Base-by-base conservation (phyloP, 2,329 filamentous ascomycete genomes). In the Bipolaris victoriae region DNA sequence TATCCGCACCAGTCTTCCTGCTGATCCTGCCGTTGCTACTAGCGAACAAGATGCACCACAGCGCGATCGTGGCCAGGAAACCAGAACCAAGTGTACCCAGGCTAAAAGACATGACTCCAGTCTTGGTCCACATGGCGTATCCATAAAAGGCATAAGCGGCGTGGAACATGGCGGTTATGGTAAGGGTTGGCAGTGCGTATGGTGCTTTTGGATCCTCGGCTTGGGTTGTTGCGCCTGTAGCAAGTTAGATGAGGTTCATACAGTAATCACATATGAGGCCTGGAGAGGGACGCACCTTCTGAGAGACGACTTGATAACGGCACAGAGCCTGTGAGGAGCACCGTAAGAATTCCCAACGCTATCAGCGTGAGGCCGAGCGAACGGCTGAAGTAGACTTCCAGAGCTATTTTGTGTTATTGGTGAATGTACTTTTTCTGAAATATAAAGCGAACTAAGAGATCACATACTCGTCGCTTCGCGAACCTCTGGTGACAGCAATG, bases 301-400 rank as follows among this genome's bases (percentile, higher is more conserved):
- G 66, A 60, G 10, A 81, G 70, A 20, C 78, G 72, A n/a, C 83
- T 82, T 0, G 81, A 83, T 11, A 92, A 76, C 0, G 90, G 90
- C 5, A 94, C 80, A 2, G 84, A 83, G 45, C 90, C 91, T 0
- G 89, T 90, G 29, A 93, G 82, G 35, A 91, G 80, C 36, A 92
- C 77, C n/a, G 83, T 82, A 11, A 90, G 76, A 6, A 87, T 70
- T 31, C 86, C 87, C 26, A 94, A 77, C 9, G 86, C 79, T 20
- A 92, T 79, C 43, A 92, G 82, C 29, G 86, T 79, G 55, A 93
- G 79, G 61, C 89, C 90, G 1, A 92, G 82, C 26, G 83, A 86
- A 40, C 90, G 88, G 49, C 86, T 86, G 73, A 93, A 88, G 81
- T 94, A 94, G 54, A 84, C 77, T 75, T 92, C 89, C 31, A 91